Conservation (phyloP, 2,329 filamentous ascomycete species). For the Sclerotinia sclerotiorum region DNA sequence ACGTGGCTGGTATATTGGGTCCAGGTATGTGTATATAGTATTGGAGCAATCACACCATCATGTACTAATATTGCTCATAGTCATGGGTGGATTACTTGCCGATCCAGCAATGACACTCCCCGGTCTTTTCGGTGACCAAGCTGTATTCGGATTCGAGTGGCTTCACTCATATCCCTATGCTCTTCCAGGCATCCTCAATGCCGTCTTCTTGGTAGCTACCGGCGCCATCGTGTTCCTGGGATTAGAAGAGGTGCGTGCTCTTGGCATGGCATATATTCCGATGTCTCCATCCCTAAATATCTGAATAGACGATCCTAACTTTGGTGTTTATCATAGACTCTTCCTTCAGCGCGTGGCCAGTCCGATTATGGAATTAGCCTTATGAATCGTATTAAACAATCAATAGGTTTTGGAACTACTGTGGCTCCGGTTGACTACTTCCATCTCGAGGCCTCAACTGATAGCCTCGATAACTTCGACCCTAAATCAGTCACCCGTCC, state of each 20-base stretch:
- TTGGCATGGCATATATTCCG: not conserved
- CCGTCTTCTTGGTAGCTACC: slow-evolving; percentile 37
- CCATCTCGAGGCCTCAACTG: slow-evolving; percentile 18
- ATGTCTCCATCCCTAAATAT: not conserved
- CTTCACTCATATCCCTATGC: slow-evolving; percentile 45
- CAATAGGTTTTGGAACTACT: slow-evolving; percentile 3
- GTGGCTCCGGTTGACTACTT: slow-evolving; percentile 27
- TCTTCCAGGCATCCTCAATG: slow-evolving; percentile 44
- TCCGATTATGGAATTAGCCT: slow-evolving; percentile 18
- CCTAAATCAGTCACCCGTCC: slow-evolving; percentile 9
- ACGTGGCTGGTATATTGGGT: slow-evolving; percentile 51
- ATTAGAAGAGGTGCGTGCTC: slow-evolving; percentile 36
- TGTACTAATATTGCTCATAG: slow-evolving; percentile 24
- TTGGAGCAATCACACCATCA: not conserved
- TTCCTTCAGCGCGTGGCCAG: slow-evolving; percentile 20
- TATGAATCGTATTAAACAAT: slow-evolving; percentile 20
- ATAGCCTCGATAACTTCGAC: slow-evolving; percentile 3
- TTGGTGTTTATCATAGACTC: slow-evolving; percentile 6
- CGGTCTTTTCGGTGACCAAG: slow-evolving; percentile 38
- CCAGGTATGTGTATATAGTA: slow-evolving; percentile 51
- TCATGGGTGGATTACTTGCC: slow-evolving; percentile 46
- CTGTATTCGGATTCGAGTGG: slow-evolving; percentile 42
- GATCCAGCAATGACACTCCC: slow-evolving; percentile 44
- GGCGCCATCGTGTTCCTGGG: slow-evolving; percentile 40
- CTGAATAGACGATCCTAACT: slow-evolving; percentile 2